These are phyloP conservation scores for Leccinum pachyderme DNA, from an alignment of 1,284 basidiomycete genomes.

Conservation along the genomic window DNA sequence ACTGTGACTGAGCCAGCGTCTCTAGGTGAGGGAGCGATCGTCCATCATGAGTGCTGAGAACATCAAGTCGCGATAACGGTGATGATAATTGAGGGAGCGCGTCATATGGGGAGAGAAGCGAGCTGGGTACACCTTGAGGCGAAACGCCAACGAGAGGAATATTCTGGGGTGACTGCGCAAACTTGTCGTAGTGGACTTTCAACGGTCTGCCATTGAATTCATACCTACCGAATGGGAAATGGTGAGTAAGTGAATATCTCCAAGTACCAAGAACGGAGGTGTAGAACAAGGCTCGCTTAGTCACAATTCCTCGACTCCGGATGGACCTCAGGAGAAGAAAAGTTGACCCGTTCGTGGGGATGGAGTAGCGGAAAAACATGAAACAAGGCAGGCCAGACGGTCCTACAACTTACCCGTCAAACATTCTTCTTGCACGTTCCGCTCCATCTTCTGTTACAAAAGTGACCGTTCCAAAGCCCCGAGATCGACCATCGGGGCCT, in stretches of 20 bases:
- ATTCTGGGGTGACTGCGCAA: constrained; percentile 44
- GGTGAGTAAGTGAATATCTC: constrained; percentile 12
- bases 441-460: constrained; percentile 91
- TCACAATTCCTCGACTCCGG: neutral
- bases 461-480: constrained; percentile 93
- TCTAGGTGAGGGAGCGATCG: constrained; percentile 23
- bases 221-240: constrained; percentile 47
- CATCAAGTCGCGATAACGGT: constrained; percentile 27
- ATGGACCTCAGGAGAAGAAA: neutral
- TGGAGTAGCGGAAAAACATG: neutral
- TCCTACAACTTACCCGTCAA: constrained; percentile 68
- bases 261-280: neutral
- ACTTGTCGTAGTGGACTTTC: constrained; percentile 88
- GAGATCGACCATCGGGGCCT: constrained; percentile 88
- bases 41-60: constrained; percentile 27
- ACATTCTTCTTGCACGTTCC: constrained; percentile 79
- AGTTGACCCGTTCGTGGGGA: neutral
- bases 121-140: constrained; percentile 12
- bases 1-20: constrained; percentile 21
- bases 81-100: constrained; percentile 25
- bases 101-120: constrained; percentile 28
- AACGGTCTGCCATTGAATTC: constrained; percentile 83
- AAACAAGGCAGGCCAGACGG: neutral
- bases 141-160: constrained; percentile 26
- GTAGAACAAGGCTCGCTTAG: neutral